phyloP scores from a whole-genome alignment of 2,329 filamentous ascomycete species.

The Cladosporium velox region DNA sequence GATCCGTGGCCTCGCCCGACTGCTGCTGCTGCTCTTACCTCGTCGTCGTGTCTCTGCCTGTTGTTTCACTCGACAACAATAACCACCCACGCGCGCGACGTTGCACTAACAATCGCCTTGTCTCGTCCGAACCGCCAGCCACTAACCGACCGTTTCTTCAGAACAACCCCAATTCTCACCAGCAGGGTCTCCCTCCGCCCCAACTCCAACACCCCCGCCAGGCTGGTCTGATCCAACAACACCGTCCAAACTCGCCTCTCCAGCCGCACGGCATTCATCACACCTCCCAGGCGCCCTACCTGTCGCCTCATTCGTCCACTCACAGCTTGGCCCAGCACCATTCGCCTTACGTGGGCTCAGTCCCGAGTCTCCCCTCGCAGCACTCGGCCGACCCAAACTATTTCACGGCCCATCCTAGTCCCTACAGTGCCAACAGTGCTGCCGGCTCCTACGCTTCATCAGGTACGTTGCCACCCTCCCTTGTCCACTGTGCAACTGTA shows the following conservation, averaged over 20 bases:
- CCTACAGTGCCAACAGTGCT: conserved; percentile 80
- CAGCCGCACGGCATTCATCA: conserved; percentile 19
- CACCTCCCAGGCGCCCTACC: conserved; percentile 19
- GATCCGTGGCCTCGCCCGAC: conserved; percentile 11
- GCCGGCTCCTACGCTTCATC: conserved; percentile 84
- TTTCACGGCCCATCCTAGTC: conserved; percentile 77
- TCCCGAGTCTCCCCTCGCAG: conserved; percentile 63
- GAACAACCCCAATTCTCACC: conserved; percentile 34
- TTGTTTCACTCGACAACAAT: conserved; percentile 11
- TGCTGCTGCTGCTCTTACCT: neutral
- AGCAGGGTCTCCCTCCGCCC: conserved; percentile 68
- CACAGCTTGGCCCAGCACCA: conserved; percentile 55
- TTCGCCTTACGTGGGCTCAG: conserved; percentile 66
- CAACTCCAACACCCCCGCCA: conserved; percentile 70
- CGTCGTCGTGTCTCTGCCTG: conserved; percentile 16
- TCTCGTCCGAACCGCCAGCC: conserved; percentile 1
- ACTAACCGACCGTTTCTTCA: conserved; percentile 21
- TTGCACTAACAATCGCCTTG: conserved; percentile 20
- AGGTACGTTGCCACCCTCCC: conserved; percentile 59
- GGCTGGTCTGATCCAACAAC: conserved; percentile 69
- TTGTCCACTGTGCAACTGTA: conserved; percentile 14
- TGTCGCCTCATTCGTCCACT: conserved; percentile 58
- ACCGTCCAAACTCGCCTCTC: conserved; percentile 66
- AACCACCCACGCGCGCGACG: conserved; percentile 18
- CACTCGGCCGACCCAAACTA: conserved; percentile 67